Conservation (phyloP, 768 basidiomycete species). For the Leccinum ochraceum region DNA sequence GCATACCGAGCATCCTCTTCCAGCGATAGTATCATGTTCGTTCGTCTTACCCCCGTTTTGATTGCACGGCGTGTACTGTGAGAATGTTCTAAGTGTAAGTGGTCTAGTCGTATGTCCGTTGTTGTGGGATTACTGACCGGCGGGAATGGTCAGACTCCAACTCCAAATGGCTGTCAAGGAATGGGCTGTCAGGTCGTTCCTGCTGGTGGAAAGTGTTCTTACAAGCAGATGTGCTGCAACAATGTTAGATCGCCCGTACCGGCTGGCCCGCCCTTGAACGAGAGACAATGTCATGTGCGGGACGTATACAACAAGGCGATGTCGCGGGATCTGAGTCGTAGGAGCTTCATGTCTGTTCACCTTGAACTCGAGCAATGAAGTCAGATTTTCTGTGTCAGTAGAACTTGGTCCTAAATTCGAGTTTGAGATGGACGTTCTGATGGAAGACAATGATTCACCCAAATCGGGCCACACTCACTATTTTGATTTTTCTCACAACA, state of each 20-base stretch:
- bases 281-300: background rate
- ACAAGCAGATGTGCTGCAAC: conserved; percentile 8
- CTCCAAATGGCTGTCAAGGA: background rate
- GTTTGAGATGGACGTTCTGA: too few relatives aligned
- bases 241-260: background rate
- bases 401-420: background rate
- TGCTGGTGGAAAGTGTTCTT: background rate
- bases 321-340: background rate
- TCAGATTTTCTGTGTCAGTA: too few relatives aligned
- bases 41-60: conserved; percentile 2
- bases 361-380: too few relatives aligned
- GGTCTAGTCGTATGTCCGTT: background rate
- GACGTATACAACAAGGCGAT: background rate
- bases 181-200: background rate
- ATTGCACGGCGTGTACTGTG: conserved; percentile 1
- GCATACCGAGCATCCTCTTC: background rate
- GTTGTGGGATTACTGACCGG: background rate
- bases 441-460: too few relatives aligned
- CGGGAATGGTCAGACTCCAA: background rate
- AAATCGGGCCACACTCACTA: too few relatives aligned
- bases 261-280: too few relatives aligned
- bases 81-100: background rate
- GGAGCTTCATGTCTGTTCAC: background rate
- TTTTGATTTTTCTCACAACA: background rate
- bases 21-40: conserved; percentile 5